These are phyloP conservation scores for Venturia effusa DNA, from an alignment of 2,329 filamentous ascomycete genomes.

Conservation along the genomic window DNA sequence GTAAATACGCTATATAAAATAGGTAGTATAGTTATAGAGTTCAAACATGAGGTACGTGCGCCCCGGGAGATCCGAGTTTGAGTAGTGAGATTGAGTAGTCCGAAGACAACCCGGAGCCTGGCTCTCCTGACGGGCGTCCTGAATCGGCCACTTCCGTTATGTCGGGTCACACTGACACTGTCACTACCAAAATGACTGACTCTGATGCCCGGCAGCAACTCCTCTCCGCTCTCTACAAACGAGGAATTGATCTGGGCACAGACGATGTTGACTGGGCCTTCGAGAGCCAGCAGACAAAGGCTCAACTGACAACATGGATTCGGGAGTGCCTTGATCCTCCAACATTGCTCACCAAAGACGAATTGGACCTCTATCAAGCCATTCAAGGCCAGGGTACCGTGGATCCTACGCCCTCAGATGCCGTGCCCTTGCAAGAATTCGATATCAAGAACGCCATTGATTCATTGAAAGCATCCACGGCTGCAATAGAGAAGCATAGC, in stretches of 20 bases:
- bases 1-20: no score
- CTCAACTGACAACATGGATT: conserved; percentile 33
- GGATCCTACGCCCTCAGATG: conserved; percentile 18
- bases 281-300: conserved; percentile 29
- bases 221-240: conserved; percentile 33
- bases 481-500: conserved; percentile 52
- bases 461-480: conserved; percentile 54
- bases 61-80: no score
- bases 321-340: conserved; percentile 34
- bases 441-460: conserved; percentile 52
- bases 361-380: conserved; percentile 34
- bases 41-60: no score
- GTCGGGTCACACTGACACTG: background rate
- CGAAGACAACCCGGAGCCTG: no score
- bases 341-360: conserved; percentile 38
- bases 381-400: conserved; percentile 20
- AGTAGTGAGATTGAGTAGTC: no score
- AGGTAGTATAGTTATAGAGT: no score
- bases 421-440: conserved; percentile 41
- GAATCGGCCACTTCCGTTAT: background rate
- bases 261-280: conserved; percentile 40
- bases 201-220: conserved; percentile 16
- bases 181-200: background rate
- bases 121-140: no score
- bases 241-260: conserved; percentile 31